Base-by-base conservation (phyloP, 345 rosid genomes). In the Triadica sebifera region DNA sequence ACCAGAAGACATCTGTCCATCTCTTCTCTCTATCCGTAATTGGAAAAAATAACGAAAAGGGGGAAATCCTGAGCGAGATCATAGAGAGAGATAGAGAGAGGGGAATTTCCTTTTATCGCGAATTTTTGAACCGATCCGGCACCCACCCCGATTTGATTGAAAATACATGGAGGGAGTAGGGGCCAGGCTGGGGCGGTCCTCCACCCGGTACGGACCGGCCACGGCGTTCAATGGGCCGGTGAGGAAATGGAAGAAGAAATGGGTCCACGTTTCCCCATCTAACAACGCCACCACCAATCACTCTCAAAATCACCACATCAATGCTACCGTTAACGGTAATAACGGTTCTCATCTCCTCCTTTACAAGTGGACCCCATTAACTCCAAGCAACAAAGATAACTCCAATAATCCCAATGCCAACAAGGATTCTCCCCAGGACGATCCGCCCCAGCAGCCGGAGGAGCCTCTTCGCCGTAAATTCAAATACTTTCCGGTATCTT, bases 231-330 rank as follows among this genome's bases (percentile, higher is more conserved):
- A 80, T 15, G 99, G 99, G 0, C 97, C 94, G 73, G 98, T 95
- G 34, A 88, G 99, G 84, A 93, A 82, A 82, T 95, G 99, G 99
- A 93, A 89, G 91, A 95, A 95, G 91, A 85, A 88, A 84, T 95
- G 99, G 99, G 85, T 93, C 84, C 96, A 84, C 78, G 89, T 88
- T 57, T 74, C 92, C 43, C 91, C 90, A 8, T 70, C 74, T 13
- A 68, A 50, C 81, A 70, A 55, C 81, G 20, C 67, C 79, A 70
- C 61, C 81, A 24, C 67, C 79, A 79, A 80, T 50, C 80, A 67
- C 59, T n/a, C 37, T 12, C 70, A 53, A 72, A 81, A 72, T 77
- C 75, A 70, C 70, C 78, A 52, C 66, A 47, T 63, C 80, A 74
- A 20, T n/a, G 39, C 62, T 55, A 45, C 68, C 72, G 17, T 82